Conservation (phyloP, 352 stramenopile species). For the Halophytophthora batemanensis region DNA sequence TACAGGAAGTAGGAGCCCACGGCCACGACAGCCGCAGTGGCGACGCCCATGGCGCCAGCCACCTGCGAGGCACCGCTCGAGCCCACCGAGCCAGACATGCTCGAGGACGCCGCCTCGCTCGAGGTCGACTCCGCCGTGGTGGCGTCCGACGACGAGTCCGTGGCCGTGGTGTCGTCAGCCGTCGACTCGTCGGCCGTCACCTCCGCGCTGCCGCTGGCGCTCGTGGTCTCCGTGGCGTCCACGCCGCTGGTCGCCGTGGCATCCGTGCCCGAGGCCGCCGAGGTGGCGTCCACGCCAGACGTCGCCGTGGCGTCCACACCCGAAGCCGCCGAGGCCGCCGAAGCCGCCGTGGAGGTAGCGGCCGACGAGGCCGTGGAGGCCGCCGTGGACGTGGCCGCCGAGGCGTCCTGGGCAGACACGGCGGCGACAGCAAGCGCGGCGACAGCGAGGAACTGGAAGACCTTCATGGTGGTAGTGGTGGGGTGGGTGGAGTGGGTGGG, state of each 20-base stretch:
- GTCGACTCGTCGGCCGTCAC: background rate
- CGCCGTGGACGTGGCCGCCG: background rate
- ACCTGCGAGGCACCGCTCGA: conserved; percentile 23
- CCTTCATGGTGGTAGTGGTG: conserved; percentile 3
- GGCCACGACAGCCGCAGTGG: conserved; percentile 14
- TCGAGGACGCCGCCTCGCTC: conserved; percentile 9
- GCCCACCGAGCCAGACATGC: conserved; percentile 8
- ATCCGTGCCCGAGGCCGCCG: too few relatives aligned
- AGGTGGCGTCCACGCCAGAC: conserved; percentile 4
- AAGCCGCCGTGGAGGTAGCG: background rate
- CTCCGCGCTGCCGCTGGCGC: conserved; percentile 11
- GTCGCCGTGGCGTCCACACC: conserved; percentile 1
- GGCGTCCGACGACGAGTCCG: background rate
- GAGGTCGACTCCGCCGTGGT: conserved; percentile 8
- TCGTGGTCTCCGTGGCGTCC: conserved; percentile 12
- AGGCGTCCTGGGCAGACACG: conserved; percentile 1
- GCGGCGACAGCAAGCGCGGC: conserved; percentile 6
- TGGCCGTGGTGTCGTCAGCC: background rate
- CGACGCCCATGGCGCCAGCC: conserved; percentile 18
- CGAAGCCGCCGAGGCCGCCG: background rate
- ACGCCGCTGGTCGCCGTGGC: background rate
- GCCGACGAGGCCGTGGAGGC: background rate
- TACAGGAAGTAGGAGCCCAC: conserved; percentile 30
- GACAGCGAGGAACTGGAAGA: conserved; percentile 6
- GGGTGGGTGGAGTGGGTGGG: too few relatives aligned